phyloP scores from a whole-genome alignment of 257 asterid species.

The Verbascum thapsus region DNA sequence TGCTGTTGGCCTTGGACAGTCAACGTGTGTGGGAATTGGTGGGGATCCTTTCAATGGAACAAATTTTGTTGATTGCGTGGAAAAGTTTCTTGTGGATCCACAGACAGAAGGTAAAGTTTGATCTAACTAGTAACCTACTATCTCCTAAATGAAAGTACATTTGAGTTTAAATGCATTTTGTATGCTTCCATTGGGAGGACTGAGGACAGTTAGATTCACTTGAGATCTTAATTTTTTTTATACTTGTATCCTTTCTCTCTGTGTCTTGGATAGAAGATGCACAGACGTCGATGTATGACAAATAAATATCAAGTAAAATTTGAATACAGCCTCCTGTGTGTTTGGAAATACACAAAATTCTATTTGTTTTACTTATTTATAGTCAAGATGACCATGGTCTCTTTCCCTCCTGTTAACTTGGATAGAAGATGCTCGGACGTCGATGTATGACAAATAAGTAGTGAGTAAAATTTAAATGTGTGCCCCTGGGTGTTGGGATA shows the following conservation, averaged over 20 bases:
- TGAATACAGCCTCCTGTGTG: too few relatives aligned
- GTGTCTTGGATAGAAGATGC: too few relatives aligned
- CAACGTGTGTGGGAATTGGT: conserved; percentile 95
- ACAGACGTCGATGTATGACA: too few relatives aligned
- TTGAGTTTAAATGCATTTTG: not conserved
- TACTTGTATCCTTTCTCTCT: too few relatives aligned
- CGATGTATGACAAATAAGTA: conserved; percentile 4
- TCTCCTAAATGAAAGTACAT: not conserved
- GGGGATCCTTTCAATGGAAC: conserved; percentile 99
- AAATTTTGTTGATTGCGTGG: conserved; percentile 91
- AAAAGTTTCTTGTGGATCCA: conserved; percentile 87
- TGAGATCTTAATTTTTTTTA: conserved; percentile 13
- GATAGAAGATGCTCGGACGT: not conserved
- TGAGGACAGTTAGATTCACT: not conserved
- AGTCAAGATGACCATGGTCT: conserved; percentile 17
- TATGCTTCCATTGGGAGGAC: not conserved
- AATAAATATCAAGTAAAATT: too few relatives aligned
- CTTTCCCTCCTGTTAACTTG: conserved; percentile 19
- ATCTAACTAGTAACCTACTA: not conserved
- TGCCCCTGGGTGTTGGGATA: not conserved
- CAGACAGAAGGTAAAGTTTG: conserved; percentile 85
- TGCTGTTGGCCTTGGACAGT: conserved; percentile 99
- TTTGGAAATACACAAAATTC: too few relatives aligned
- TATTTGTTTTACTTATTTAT: too few relatives aligned
- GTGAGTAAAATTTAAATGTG: not conserved